Conservation (phyloP, 2,329 filamentous ascomycete genomes). For the Samsoniella hepiali region DNA sequence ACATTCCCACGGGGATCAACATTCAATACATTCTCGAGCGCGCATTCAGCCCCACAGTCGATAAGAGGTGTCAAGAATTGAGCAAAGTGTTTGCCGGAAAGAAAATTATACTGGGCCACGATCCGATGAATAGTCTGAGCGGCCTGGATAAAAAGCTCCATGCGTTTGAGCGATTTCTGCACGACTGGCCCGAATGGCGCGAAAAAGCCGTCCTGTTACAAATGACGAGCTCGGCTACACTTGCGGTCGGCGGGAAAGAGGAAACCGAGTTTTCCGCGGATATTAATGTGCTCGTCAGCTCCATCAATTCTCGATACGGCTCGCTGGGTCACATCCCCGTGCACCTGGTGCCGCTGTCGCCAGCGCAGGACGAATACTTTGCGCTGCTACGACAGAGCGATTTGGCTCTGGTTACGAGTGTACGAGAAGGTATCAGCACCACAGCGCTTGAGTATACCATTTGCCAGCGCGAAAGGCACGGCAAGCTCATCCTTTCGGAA, state of each 20-base stretch:
- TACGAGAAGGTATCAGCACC: constrained; percentile 96
- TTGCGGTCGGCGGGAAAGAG: constrained; percentile 67
- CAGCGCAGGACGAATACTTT: constrained; percentile 87
- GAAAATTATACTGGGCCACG: constrained; percentile 91
- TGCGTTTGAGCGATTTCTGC: constrained; percentile 88
- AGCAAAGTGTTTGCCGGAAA: constrained; percentile 78
- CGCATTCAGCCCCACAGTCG: constrained; percentile 68
- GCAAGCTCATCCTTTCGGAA: constrained; percentile 89
- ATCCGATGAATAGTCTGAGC: constrained; percentile 87
- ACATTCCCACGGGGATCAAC: constrained; percentile 95
- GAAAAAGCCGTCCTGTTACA: constrained; percentile 91
- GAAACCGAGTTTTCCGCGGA: constrained; percentile 81
- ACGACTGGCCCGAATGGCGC: constrained; percentile 85
- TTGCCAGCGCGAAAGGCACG: constrained; percentile 81
- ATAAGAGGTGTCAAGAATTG: constrained; percentile 69
- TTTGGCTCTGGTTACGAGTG: constrained; percentile 89
- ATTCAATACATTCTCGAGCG: constrained; percentile 69
- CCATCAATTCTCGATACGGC: constrained; percentile 87
- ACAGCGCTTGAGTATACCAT: constrained; percentile 92
- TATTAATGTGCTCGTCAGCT: constrained; percentile 83
- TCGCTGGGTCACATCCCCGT: constrained; percentile 86
- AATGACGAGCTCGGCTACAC: constrained; percentile 81
- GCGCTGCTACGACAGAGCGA: constrained; percentile 84
- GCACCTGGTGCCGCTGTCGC: constrained; percentile 90
- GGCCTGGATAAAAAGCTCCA: constrained; percentile 92